Base-by-base conservation (phyloP, 2,329 filamentous ascomycete species). In the Aspergillus fructus region DNA sequence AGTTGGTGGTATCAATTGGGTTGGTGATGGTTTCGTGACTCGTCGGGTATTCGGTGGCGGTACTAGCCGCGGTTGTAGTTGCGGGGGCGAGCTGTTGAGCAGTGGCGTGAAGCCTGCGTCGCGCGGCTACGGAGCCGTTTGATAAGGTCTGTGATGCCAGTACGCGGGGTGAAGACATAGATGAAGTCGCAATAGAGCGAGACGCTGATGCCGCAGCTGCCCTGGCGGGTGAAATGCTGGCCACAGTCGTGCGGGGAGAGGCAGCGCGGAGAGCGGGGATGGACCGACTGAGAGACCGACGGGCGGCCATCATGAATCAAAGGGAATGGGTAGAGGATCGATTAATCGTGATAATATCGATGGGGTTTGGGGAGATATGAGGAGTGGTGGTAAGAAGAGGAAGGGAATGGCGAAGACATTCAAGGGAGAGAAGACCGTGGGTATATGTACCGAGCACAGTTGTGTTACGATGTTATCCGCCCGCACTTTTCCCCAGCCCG, bases 1-100 rank as follows among this genome's bases (percentile, higher is more conserved):
- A 88, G 75, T 86, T 86, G 59, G 78, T 76, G 11, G 85, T 87
- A 68, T 87, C 80, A 59, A 79, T 71, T 21, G 83, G 82, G 58
- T 81, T 77, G 58, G 78, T 63, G 64, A 86, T 83, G 59, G 75
- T 76, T 48, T 83, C 79, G 74, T 87, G 85, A 59, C 69, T 78
- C 49, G 76, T 84, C 34, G 82, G 83, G 70, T 85, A 85, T 57
- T 80, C 76, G 52, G 79, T 76, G 41, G 81, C 72, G n/a, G 80
- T 78, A 5, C 74, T 73, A 50, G 78, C 75, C 50, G 80, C 78
- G 40, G 79, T 77, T 41, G 79, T 78, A 13, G 82, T 79, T 53
- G 80, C 75, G 49, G 77, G 78, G 59, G 65, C 73, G 39, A 84
- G 72, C 56, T 84, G 82, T 56, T 76, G 74, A 8, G 80, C 78